Conservation (phyloP, 371 early-diverging fungal genomes). For the Rhizopus sp. region DNA sequence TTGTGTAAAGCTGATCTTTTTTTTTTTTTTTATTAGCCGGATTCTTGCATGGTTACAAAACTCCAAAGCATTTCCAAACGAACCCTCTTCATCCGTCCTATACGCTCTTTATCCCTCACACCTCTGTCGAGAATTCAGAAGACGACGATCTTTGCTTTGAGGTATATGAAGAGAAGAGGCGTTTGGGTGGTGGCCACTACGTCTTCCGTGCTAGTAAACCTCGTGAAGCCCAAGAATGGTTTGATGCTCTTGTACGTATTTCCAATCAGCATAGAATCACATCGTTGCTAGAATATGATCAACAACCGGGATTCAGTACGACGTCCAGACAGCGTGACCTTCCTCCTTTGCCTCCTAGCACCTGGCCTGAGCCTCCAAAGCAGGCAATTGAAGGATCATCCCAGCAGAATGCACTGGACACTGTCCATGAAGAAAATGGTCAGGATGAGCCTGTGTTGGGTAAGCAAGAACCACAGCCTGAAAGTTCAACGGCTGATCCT, state of each 20-base stretch:
- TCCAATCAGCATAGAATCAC: constrained; percentile 9
- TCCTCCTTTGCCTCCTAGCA: constrained; percentile 24
- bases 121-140: constrained; percentile 17
- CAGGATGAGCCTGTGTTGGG: background rate
- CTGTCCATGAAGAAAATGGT: constrained; percentile 1
- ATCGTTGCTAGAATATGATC: constrained; percentile 13
- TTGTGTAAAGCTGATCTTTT: background rate
- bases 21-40: constrained; percentile 31
- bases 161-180: constrained; percentile 27
- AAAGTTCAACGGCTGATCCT: background rate
- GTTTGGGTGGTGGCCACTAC: constrained; percentile 2
- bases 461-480: background rate
- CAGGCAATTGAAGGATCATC: constrained; percentile 10
- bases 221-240: constrained; percentile 19
- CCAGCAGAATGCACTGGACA: background rate
- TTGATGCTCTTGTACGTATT: constrained; percentile 7
- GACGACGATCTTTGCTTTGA: constrained; percentile 26
- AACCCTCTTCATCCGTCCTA: constrained; percentile 34
- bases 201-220: constrained; percentile 14
- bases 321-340: constrained; percentile 15
- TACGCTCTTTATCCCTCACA: constrained; percentile 39
- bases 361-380: constrained; percentile 8
- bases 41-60: constrained; percentile 49
- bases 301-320: constrained; percentile 2
- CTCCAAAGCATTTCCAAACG: constrained; percentile 34